Evolutionary conservation across 148 eudicot genomes (phyloP), one percentile per base, ranked within the genome.

Genomic region (Gaultheria prostrata): DNA sequence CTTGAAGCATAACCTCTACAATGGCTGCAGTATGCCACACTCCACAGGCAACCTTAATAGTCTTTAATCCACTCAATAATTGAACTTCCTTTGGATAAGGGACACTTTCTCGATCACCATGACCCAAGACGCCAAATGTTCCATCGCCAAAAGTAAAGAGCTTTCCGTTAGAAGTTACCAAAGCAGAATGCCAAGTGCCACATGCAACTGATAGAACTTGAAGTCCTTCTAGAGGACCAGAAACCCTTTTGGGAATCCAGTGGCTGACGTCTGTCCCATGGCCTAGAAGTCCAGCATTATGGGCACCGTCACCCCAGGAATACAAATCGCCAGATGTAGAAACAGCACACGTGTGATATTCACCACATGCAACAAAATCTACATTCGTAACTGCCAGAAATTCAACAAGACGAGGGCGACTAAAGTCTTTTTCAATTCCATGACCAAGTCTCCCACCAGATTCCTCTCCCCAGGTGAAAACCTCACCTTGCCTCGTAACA

Each of bases 381-480:
- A 95, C 87, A 79, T 92, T 93, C 2, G 89, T 93, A 67, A 92
- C 89, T 1, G 94, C 85, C 20, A 95, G 89, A 76, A 86, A 88
- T 72, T 93, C 94, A 43, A 95, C 92, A 3, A 95, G 92, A 10
- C 76, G 91, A 75, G 98, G 97, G 8, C 83, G 89, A 77, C 88
- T 84, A 15, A 93, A 84, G 80, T 95, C 90, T 57, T 83, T 86
- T 50, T 90, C 97, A 15, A 88, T 82, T 74, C 98, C 95, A 88
- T 95, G 98, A 61, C 98, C 98, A 63, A 95, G 93, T 85, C 98
- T 91, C 9, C 98, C 98, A 3, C 98, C 96, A 10, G 86, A 90
- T 80, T 94, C 98, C 87, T 94, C 98, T 15, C 98, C 98, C 98
- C 98, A 95, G 8, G 93, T 93, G 89, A 94, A 95, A 76, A 94